Conservation (phyloP, 345 rosid species). For the Aquilaria malaccensis region DNA sequence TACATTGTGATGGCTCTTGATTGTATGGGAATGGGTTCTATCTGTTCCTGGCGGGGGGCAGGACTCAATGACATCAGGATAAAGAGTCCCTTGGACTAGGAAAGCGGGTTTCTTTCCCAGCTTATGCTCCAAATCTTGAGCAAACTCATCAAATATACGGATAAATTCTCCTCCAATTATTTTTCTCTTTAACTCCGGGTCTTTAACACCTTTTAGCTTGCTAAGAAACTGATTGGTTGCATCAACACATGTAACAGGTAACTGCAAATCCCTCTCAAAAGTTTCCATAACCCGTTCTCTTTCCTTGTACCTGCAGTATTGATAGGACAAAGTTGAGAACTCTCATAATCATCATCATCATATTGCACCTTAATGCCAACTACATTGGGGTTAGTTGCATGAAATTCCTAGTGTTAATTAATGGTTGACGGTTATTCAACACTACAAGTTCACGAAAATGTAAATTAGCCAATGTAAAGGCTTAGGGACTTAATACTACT, state of each 20-base stretch:
- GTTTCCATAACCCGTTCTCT: slow-evolving; percentile 91
- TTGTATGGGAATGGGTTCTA: slow-evolving; percentile 88
- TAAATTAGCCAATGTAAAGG: background rate
- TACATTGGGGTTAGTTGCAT: background rate
- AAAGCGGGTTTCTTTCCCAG: slow-evolving; percentile 74
- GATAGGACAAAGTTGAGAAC: background rate
- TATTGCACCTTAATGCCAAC: too few species aligned
- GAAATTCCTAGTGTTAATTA: too few species aligned
- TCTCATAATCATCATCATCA: background rate
- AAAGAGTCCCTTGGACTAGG: slow-evolving; percentile 93
- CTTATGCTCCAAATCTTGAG: slow-evolving; percentile 67
- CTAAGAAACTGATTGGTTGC: slow-evolving; percentile 75
- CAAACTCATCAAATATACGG: slow-evolving; percentile 70
- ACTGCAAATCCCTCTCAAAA: slow-evolving; percentile 75
- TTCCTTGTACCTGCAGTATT: slow-evolving; percentile 68
- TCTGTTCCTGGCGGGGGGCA: slow-evolving; percentile 99
- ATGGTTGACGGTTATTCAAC: too few species aligned
- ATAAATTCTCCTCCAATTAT: slow-evolving; percentile 93
- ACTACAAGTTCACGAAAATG: background rate
- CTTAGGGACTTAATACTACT: too few species aligned
- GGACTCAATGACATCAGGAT: slow-evolving; percentile 96
- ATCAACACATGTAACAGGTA: slow-evolving; percentile 84
- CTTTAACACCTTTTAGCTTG: slow-evolving; percentile 79
- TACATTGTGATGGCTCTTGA: slow-evolving; percentile 98
- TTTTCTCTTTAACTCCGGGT: slow-evolving; percentile 90